Conservation (phyloP, 148 eudicot genomes). For the Dianthus caryophyllus region DNA sequence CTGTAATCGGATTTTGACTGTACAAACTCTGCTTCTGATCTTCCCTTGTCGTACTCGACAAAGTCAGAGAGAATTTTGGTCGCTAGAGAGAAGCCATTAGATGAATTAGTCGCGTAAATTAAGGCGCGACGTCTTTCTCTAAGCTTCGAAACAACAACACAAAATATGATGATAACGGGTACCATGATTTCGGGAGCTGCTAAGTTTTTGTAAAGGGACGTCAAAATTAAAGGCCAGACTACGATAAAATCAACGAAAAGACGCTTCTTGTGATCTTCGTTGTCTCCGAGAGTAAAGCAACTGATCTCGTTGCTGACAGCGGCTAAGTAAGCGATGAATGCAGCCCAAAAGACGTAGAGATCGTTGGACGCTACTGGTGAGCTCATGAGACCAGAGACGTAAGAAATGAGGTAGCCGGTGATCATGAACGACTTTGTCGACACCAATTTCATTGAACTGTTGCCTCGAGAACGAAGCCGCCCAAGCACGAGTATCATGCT, state of each 20-base stretch:
- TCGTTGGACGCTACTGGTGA: neutral
- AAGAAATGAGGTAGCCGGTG: neutral
- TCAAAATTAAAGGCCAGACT: constrained; percentile 1
- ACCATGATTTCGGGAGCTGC: neutral
- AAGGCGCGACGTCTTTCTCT: neutral
- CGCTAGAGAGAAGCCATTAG: neutral
- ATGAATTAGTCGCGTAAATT: neutral
- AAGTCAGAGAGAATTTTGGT: neutral
- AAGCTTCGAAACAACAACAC: neutral
- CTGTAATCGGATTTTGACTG: neutral
- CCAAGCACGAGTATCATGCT: neutral
- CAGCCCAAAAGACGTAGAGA: neutral
- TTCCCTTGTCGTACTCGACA: neutral
- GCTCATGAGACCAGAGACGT: neutral
- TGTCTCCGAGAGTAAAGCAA: neutral
- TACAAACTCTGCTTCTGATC: no score
- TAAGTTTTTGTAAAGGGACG: neutral
- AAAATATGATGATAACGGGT: neutral
- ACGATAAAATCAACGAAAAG: neutral
- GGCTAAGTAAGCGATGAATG: neutral
- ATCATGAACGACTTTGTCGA: neutral
- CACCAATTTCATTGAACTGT: neutral
- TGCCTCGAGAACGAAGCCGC: constrained; percentile 2
- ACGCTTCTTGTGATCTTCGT: neutral
- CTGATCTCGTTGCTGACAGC: constrained; percentile 4